These are phyloP conservation scores for Cladosporium sp. DNA, from an alignment of 2,329 filamentous ascomycete genomes.

Conservation along the genomic window DNA sequence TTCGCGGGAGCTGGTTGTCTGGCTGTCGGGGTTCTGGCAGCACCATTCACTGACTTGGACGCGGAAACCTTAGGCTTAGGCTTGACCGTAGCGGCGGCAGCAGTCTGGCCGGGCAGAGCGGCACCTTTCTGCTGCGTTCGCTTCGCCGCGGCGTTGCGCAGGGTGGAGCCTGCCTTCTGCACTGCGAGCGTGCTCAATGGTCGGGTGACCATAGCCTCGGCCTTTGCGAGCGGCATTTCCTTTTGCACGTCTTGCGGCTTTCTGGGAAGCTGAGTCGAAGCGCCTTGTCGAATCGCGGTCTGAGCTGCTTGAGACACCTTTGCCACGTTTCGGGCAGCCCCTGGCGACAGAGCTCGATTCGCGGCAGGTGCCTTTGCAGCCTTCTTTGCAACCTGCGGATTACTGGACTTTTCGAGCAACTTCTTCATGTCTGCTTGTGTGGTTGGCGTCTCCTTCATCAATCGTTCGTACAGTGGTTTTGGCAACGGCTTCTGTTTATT, in stretches of 20 bases:
- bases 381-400: slow-evolving; percentile 23
- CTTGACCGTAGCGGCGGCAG: slow-evolving; percentile 4
- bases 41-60: slow-evolving; percentile 11
- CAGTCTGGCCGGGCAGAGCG: slow-evolving; percentile 23
- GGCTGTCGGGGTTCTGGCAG: slow-evolving; percentile 3
- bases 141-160: slow-evolving; percentile 27
- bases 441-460: slow-evolving; percentile 25
- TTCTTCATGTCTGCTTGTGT: slow-evolving; percentile 29
- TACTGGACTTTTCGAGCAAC: slow-evolving; percentile 21
- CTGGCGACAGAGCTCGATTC: slow-evolving; percentile 19
- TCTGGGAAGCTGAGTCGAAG: slow-evolving; percentile 12
- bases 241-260: slow-evolving; percentile 23
- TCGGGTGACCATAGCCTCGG: slow-evolving; percentile 31
- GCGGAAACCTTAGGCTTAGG: background rate
- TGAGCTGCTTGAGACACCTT: slow-evolving; percentile 19
- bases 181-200: slow-evolving; percentile 32
- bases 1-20: slow-evolving; percentile 8
- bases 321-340: slow-evolving; percentile 22
- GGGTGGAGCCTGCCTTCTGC: slow-evolving; percentile 25
- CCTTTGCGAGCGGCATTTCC: slow-evolving; percentile 28
- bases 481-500: slow-evolving; percentile 28
- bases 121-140: slow-evolving; percentile 22
- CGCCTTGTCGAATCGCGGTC: slow-evolving; percentile 13
- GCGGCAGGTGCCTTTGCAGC: slow-evolving; percentile 22
- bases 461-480: slow-evolving; percentile 24